Base-by-base conservation (phyloP, 2,329 filamentous ascomycete species). In the Diaporthe caulivora region DNA sequence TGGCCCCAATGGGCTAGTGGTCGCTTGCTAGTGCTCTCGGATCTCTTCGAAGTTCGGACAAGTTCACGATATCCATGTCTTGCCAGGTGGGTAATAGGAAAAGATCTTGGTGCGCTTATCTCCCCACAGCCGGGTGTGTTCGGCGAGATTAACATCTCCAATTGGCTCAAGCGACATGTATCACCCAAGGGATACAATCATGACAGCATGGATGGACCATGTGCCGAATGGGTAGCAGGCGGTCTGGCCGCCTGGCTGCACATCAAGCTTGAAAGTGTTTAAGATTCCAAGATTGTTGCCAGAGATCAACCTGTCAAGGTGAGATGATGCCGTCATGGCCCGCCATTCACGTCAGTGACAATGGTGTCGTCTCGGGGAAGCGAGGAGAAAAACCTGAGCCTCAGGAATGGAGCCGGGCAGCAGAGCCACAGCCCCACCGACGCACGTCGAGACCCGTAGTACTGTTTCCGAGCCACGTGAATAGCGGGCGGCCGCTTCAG, bases 341-440 rank as follows among this genome's bases (percentile, higher is more conserved):
- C 47, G 21, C 37, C n/a, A 54, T 51, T 71, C 29, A 34, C 26
- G 44, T 65, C 44, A 51, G 44, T 47, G 26, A 51, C n/a, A 53
- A 44, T 44, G 58, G 54, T 44, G 53, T 70, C n/a, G 42, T 62
- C 34, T 51, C 44, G 55, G 55, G 40, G 34, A 71, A 17, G 58
- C 40, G 44, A 71, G 55, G 51, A 44, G 40, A 49, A 44, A 51
- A 26, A 60, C 42, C 69, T 71, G 44, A 75, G 73, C 73, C 73
- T 62, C 71, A 62, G 42, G 40, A 73, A 73, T 71, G 73, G 73
- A 69, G 55, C 24, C 57, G 60, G 44, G 60, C 51, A 72, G 44
- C 34, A 64, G 58, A 57, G 54, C 70, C 70, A 68, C 69, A 42
- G 58, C 44, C 70, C 31, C 62, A 21, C 62, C 37, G 40, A 40